Evolutionary conservation across 2,329 filamentous ascomycete species (phyloP).

Genomic region (Myriosclerotinia curreyana): DNA sequence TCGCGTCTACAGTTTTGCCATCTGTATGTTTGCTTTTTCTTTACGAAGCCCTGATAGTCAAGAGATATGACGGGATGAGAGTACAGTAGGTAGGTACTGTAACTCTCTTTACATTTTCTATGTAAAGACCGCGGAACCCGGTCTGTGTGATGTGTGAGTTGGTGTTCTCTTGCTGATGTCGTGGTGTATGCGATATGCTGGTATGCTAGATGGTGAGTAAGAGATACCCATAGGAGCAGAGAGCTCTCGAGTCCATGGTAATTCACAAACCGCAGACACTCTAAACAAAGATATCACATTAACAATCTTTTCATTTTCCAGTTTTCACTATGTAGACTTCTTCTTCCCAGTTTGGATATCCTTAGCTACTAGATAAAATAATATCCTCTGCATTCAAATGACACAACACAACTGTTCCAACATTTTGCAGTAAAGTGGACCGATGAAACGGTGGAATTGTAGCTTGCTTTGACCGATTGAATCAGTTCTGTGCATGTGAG

Average conservation of each 20-base stretch:
- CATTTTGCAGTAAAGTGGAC: too few relatives aligned
- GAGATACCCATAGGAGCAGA: neutral
- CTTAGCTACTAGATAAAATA: too few relatives aligned
- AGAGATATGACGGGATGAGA: neutral
- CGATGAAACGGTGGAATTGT: too few relatives aligned
- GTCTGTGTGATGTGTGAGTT: neutral
- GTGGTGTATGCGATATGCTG: neutral
- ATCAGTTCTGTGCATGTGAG: too few relatives aligned
- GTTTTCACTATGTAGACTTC: too few relatives aligned
- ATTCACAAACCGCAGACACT: too few relatives aligned
- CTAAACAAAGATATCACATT: too few relatives aligned
- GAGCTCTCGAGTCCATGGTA: neutral
- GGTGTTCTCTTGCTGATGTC: neutral
- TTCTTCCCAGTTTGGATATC: too few relatives aligned
- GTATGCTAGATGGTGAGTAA: neutral
- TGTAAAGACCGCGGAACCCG: neutral
- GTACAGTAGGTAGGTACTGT: neutral
- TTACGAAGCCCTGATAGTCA: neutral
- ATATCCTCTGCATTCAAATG: too few relatives aligned
- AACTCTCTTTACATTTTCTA: neutral
- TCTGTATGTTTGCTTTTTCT: neutral
- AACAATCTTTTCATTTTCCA: too few relatives aligned
- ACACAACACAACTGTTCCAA: too few relatives aligned
- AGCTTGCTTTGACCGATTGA: too few relatives aligned
- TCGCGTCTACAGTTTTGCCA: neutral